Evolutionary conservation across 2,329 filamentous ascomycete genomes (phyloP).

Genomic region (Trichoderma lentiforme): DNA sequence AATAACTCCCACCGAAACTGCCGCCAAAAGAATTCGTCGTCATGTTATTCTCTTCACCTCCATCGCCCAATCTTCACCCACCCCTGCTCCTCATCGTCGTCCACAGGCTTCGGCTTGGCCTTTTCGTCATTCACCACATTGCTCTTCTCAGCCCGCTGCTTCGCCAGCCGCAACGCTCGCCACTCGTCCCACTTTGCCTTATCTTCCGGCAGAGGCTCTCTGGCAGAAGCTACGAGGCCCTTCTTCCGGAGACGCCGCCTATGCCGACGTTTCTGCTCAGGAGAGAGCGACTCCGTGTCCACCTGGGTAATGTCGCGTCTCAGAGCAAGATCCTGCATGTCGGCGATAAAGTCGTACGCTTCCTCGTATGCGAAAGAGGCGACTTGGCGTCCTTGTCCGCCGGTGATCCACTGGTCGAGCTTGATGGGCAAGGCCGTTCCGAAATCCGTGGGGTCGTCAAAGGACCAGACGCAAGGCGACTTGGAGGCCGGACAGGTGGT

Average conservation of each 20-base stretch:
- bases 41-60: not conserved
- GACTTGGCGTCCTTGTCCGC: slow-evolving; percentile 46
- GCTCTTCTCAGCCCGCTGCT: slow-evolving; percentile 40
- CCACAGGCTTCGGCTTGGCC: slow-evolving; percentile 33
- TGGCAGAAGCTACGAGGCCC: slow-evolving; percentile 39
- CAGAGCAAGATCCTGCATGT: slow-evolving; percentile 44
- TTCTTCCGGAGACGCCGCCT: slow-evolving; percentile 49
- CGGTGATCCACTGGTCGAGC: slow-evolving; percentile 58
- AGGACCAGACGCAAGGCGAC: slow-evolving; percentile 52
- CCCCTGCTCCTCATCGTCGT: slow-evolving; percentile 24
- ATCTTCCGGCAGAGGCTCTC: slow-evolving; percentile 38
- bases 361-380: slow-evolving; percentile 41
- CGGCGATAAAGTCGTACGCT: slow-evolving; percentile 45
- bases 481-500: slow-evolving; percentile 41
- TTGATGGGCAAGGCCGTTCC: slow-evolving; percentile 60
- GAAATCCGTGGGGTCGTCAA: slow-evolving; percentile 56
- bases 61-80: slow-evolving; percentile 27
- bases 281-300: slow-evolving; percentile 43
- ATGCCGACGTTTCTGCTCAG: slow-evolving; percentile 47
- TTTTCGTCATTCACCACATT: slow-evolving; percentile 30
- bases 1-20: not conserved
- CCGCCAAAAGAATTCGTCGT: not conserved
- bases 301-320: slow-evolving; percentile 44
- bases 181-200: slow-evolving; percentile 44
- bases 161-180: slow-evolving; percentile 39